These are phyloP conservation scores for Globisporangium paroecandrum DNA, from an alignment of 352 stramenopile genomes.

Conservation along the genomic window DNA sequence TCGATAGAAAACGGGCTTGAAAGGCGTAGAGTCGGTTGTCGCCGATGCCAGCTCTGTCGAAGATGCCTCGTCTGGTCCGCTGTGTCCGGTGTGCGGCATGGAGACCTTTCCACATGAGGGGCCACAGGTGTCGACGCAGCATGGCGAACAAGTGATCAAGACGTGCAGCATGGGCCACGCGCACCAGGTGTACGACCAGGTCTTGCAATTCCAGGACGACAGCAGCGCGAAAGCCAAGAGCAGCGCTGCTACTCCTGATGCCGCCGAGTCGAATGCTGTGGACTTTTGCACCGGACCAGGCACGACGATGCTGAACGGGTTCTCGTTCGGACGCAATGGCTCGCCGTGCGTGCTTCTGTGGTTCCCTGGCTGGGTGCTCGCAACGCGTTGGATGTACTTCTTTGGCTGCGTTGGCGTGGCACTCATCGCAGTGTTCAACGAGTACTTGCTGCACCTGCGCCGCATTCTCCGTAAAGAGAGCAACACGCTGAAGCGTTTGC, in stretches of 20 bases:
- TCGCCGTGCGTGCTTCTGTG: slow-evolving; percentile 62
- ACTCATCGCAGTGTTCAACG: slow-evolving; percentile 62
- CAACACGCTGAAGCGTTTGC: slow-evolving; percentile 37
- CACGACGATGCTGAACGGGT: slow-evolving; percentile 77
- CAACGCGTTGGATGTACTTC: slow-evolving; percentile 48
- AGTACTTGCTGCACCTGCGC: slow-evolving; percentile 68
- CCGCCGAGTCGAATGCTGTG: background rate
- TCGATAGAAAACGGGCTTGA: slow-evolving; percentile 33
- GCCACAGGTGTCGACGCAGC: slow-evolving; percentile 48
- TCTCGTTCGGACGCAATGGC: slow-evolving; percentile 37
- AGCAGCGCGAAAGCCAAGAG: background rate
- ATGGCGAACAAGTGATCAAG: slow-evolving; percentile 59
- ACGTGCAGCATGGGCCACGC: slow-evolving; percentile 72
- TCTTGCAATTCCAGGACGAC: slow-evolving; percentile 37
- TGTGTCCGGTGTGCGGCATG: slow-evolving; percentile 76
- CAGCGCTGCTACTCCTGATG: background rate
- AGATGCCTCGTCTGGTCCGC: slow-evolving; percentile 16
- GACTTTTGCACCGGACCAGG: slow-evolving; percentile 56
- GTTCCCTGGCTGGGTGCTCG: slow-evolving; percentile 72
- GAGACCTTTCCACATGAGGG: slow-evolving; percentile 42
- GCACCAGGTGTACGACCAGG: slow-evolving; percentile 53
- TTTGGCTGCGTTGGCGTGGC: slow-evolving; percentile 50
- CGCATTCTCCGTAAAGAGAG: slow-evolving; percentile 65
- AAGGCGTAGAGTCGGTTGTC: slow-evolving; percentile 34
- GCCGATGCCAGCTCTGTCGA: slow-evolving; percentile 6